Conservation (phyloP, 2,329 filamentous ascomycete species). For the Ceratocystis alfenasii region DNA sequence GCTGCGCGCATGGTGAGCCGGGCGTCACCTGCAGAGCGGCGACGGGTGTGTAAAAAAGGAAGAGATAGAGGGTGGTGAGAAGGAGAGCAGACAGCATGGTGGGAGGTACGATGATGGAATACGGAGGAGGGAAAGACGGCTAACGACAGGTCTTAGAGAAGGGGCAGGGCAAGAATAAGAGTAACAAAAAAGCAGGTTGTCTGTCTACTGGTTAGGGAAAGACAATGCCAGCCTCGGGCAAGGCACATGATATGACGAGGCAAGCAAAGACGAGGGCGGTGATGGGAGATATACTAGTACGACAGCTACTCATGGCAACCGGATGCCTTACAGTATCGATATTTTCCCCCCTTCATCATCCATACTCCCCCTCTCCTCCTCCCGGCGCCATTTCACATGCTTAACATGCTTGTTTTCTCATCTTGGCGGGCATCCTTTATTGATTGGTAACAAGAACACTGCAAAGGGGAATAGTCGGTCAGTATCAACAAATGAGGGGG, state of each 20-base stretch:
- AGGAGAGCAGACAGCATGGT: background rate
- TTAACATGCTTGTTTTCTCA: background rate
- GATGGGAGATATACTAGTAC: too few species aligned
- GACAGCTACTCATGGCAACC: too few species aligned
- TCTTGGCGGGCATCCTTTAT: background rate
- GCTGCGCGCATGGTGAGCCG: slow-evolving; percentile 38
- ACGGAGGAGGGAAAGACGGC: background rate
- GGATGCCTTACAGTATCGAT: too few species aligned
- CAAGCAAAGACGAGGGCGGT: too few species aligned
- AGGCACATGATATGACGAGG: too few species aligned
- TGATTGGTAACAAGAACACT: background rate
- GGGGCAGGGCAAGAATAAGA: too few species aligned
- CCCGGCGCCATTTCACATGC: background rate
- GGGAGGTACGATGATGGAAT: background rate
- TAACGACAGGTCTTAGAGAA: background rate
- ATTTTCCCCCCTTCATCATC: too few species aligned
- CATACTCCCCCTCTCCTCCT: too few species aligned
- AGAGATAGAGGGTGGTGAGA: background rate
- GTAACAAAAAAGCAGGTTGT: too few species aligned
- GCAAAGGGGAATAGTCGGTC: background rate
- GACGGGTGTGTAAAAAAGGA: background rate
- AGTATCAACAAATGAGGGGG: background rate
- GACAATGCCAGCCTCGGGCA: too few species aligned
- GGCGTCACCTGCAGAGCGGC: slow-evolving; percentile 37
- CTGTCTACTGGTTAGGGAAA: too few species aligned